These are phyloP conservation scores for Elsinoe perseae DNA, from an alignment of 2,329 filamentous ascomycete genomes.

Conservation along the genomic window DNA sequence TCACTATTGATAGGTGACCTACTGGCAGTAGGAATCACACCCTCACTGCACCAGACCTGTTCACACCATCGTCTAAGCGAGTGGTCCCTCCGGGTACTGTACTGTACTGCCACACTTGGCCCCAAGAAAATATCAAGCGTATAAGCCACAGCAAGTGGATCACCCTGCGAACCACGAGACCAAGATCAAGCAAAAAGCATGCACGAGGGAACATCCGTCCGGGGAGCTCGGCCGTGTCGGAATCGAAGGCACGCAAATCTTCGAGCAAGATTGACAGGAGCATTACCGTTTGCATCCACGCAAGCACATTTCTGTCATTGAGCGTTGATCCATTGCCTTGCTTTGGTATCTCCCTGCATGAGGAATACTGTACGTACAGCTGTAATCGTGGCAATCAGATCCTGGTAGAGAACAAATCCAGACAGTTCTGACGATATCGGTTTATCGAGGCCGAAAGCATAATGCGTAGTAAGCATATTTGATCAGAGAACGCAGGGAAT, in stretches of 20 bases:
- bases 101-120: slow-evolving; percentile 1
- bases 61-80: background rate
- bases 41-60: background rate
- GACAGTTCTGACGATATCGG: background rate
- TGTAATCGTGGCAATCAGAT: background rate
- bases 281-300: background rate
- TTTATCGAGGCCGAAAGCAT: background rate
- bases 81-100: background rate
- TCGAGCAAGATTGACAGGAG: slow-evolving; percentile 8
- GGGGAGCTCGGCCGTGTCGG: background rate
- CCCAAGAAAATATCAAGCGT: background rate
- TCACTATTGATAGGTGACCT: background rate
- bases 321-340: background rate
- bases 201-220: background rate
- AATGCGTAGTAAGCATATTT: background rate
- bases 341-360: background rate
- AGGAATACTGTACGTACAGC: background rate
- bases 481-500: background rate
- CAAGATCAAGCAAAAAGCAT: slow-evolving; percentile 2
- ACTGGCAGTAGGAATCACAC: background rate
- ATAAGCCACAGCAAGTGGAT: slow-evolving; percentile 2
- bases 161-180: slow-evolving; percentile 1
- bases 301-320: slow-evolving; percentile 1
- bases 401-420: background rate
- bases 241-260: background rate